A percentile compares a stretch with the other conserved stretches of the same genome.
These are phyloP conservation scores for Endotrypanum monterogeii DNA, from an alignment of 208 protist genomes.

Conservation along the genomic window DNA sequence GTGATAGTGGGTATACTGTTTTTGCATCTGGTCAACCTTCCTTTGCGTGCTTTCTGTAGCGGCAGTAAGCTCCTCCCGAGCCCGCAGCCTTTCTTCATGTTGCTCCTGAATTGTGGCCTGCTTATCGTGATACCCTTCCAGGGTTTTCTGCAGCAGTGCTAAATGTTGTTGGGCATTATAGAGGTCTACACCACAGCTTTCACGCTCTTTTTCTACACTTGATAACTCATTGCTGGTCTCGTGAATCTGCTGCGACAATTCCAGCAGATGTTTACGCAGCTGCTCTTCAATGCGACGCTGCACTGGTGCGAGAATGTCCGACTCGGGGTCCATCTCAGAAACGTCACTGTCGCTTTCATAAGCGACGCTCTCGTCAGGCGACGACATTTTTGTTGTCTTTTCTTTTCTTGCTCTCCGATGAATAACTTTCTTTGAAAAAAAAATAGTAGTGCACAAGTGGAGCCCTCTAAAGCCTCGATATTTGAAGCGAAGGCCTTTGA, in stretches of 20 bases:
- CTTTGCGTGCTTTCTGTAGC: constrained; percentile 61
- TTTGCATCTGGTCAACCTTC: constrained; percentile 88
- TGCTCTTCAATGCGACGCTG: constrained; percentile 91
- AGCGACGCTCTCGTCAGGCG: constrained; percentile 38
- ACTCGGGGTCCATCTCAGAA: constrained; percentile 91
- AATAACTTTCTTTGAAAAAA: constrained; percentile 1
- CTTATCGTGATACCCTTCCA: constrained; percentile 92
- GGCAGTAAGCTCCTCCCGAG: constrained; percentile 67
- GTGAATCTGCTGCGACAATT: constrained; percentile 83
- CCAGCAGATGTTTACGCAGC: constrained; percentile 83
- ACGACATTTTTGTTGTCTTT: constrained; percentile 18
- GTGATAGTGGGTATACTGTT: constrained; percentile 88
- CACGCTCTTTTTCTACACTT: constrained; percentile 78
- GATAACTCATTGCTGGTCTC: constrained; percentile 84
- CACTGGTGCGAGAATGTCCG: constrained; percentile 76
- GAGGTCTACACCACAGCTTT: constrained; percentile 94
- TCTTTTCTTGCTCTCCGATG: neutral
- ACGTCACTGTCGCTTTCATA: constrained; percentile 83
- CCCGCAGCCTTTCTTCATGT: constrained; percentile 80
- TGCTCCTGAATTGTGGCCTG: constrained; percentile 67
- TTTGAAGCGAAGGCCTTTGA: neutral
- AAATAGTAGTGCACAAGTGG: neutral
- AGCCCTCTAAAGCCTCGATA: neutral
- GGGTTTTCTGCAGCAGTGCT: constrained; percentile 91
- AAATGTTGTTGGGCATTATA: constrained; percentile 96